Conservation (phyloP, 2,329 filamentous ascomycete species). For the Penicillium sp. region DNA sequence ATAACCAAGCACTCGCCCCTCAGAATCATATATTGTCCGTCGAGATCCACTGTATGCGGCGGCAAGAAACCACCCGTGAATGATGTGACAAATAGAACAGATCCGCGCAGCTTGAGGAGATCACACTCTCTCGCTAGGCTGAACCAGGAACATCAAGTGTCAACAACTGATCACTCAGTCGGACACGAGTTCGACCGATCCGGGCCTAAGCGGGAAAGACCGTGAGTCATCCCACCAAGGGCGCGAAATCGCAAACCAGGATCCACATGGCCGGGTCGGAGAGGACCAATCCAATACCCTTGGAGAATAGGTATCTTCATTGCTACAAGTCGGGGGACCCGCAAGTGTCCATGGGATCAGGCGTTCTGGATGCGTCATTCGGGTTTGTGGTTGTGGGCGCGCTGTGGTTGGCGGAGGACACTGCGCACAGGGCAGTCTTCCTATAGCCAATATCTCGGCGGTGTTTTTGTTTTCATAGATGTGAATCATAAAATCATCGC, state of each 20-base stretch:
- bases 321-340: conserved; percentile 48
- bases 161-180: conserved; percentile 22
- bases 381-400: conserved; percentile 18
- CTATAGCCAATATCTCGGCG: conserved; percentile 16
- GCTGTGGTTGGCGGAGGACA: conserved; percentile 14
- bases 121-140: conserved; percentile 2
- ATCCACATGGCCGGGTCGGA: conserved; percentile 38
- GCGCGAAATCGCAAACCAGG: conserved; percentile 30
- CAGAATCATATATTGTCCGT: conserved; percentile 20
- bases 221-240: conserved; percentile 23
- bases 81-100: conserved; percentile 20
- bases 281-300: conserved; percentile 45
- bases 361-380: conserved; percentile 27
- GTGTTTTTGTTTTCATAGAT: conserved; percentile 22
- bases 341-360: conserved; percentile 34
- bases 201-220: conserved; percentile 4
- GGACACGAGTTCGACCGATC: conserved; percentile 44
- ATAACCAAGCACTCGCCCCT: neutral
- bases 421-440: conserved; percentile 1
- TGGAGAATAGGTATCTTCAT: conserved; percentile 38
- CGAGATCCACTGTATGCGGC: conserved; percentile 19
- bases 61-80: conserved; percentile 7
- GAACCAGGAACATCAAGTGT: conserved; percentile 45
- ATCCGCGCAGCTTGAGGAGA: conserved; percentile 7
- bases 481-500: conserved; percentile 24